Base-by-base conservation (phyloP, 2,329 filamentous ascomycete genomes). In the Metarhizium sp. region DNA sequence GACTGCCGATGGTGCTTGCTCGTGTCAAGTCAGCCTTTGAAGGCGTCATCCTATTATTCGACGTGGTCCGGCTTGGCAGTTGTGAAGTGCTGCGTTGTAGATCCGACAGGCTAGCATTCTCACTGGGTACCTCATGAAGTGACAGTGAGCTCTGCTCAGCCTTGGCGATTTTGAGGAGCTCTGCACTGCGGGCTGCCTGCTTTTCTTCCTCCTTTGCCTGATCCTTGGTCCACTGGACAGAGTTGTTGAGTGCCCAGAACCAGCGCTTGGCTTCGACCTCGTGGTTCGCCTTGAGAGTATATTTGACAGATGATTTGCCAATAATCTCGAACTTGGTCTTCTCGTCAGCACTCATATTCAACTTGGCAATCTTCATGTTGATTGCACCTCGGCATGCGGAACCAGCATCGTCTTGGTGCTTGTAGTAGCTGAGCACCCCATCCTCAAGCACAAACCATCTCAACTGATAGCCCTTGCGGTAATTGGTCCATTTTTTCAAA, bases 401-500 rank as follows among this genome's bases (percentile, higher is more conserved):
- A 29, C 92, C 94, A 36, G 91, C 90, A 69, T 99, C 94, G 67
- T 99, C 94, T 73, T 99, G 94, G 69, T 97, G 90, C 73, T 99
- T 99, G 76, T 97, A 99, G 74, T 99, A 99, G 71, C 94, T 97
- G 61, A 99, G 73, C 13, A 99, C 92, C 13, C 94, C 94, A 67
- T 99, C 94, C 68, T 99, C 94, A 8, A 99, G 81, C 14, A 97
- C 94, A 67, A 99, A 99, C 92, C 92, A 99, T 58, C 94, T 81
- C 60, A 99, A 72, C 73, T 99, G 96, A 74, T 96, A 99, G 8
- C 94, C 94, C 67, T 89, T 92, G 25, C 92, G 92, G 69, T 99
- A 99, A 69, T 99, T 99, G 50, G 94, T 99, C 94, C 94, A 99
- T 71, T 99, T 99, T 74, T 96, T 97, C 55, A 99, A 77, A 69